Percentiles rank a stretch among this genome's conserved stretches.
These are phyloP conservation scores for Aspergillus flavus DNA, from an alignment of 2,329 filamentous ascomycete genomes.

Conservation along the genomic window DNA sequence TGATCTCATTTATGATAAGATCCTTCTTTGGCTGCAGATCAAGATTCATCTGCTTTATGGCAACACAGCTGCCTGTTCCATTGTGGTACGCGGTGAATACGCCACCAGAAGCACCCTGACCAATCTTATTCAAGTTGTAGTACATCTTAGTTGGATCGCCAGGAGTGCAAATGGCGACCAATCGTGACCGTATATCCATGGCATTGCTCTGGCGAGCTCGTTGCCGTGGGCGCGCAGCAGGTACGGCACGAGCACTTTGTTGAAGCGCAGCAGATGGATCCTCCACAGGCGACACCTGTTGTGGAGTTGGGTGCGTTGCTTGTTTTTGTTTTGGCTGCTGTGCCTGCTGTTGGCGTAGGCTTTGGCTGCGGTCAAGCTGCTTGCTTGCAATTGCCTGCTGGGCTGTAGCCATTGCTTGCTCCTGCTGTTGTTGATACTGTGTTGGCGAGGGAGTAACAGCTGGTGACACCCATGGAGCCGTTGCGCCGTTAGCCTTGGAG, in stretches of 20 bases:
- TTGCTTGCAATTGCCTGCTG: conserved; percentile 73
- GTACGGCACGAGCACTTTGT: conserved; percentile 48
- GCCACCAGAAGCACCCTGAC: conserved; percentile 93
- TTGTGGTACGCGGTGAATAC: conserved; percentile 90
- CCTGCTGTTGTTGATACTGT: conserved; percentile 71
- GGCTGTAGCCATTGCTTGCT: conserved; percentile 77
- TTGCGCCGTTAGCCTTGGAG: conserved; percentile 61
- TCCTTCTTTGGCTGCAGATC: conserved; percentile 99
- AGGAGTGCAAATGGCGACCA: conserved; percentile 87
- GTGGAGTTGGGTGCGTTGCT: conserved; percentile 29
- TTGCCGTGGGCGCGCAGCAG: conserved; percentile 71
- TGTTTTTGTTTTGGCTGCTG: conserved; percentile 56
- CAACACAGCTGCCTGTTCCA: conserved; percentile 82
- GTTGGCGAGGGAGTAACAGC: conserved; percentile 40
- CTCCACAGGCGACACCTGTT: conserved; percentile 41
- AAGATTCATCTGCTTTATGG: conserved; percentile 99
- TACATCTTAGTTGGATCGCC: conserved; percentile 89
- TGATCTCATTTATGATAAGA: conserved; percentile 96
- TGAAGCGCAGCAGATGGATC: conserved; percentile 40
- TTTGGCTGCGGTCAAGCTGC: conserved; percentile 71
- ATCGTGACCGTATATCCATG: conserved; percentile 77
- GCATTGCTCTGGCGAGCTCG: conserved; percentile 76
- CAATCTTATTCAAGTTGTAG: conserved; percentile 87
- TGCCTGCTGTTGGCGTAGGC: conserved; percentile 67
- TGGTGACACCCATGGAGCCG: conserved; percentile 50